Conservation (phyloP, 1,284 basidiomycete genomes). For the Rhodotorula sp. region DNA sequence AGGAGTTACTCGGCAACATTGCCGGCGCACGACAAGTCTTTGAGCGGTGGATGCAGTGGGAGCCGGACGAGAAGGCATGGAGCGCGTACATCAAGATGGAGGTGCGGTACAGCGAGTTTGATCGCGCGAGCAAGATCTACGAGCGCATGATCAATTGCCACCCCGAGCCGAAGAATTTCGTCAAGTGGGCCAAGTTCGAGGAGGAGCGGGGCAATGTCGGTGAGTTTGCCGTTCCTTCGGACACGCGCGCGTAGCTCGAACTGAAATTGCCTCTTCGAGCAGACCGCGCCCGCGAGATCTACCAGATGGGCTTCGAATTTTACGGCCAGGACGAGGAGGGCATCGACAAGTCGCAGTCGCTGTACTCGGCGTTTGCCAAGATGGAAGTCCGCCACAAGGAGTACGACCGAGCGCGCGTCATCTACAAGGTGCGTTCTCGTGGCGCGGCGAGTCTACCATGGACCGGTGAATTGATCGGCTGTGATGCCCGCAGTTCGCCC, state of each 20-base stretch:
- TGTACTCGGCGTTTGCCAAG: conserved; percentile 94
- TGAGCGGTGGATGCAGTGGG: conserved; percentile 99
- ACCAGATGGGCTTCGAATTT: conserved; percentile 93
- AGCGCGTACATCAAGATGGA: conserved; percentile 97
- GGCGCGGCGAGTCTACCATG: background rate
- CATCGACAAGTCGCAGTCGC: conserved; percentile 93
- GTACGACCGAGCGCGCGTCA: conserved; percentile 91
- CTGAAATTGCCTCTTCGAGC: conserved; percentile 11
- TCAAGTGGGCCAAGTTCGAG: conserved; percentile 94
- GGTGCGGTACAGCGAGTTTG: conserved; percentile 85
- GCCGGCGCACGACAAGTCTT: conserved; percentile 95
- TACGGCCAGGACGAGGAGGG: conserved; percentile 97
- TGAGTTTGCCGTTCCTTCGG: conserved; percentile 5
- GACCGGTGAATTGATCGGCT: background rate
- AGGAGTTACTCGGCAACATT: conserved; percentile 94
- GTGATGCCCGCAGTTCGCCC: conserved; percentile 67
- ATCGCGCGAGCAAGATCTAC: conserved; percentile 87
- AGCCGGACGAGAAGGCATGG: conserved; percentile 99
- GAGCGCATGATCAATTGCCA: conserved; percentile 91
- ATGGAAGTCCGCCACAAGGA: conserved; percentile 97
- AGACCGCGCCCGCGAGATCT: conserved; percentile 92
- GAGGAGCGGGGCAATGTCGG: conserved; percentile 67
- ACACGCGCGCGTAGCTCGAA: background rate
- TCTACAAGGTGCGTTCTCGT: conserved; percentile 73
- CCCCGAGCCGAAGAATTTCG: conserved; percentile 93